These are phyloP conservation scores for Dimargaris cristalligena DNA, from an alignment of 192 early-diverging fungal genomes.

Conservation along the genomic window DNA sequence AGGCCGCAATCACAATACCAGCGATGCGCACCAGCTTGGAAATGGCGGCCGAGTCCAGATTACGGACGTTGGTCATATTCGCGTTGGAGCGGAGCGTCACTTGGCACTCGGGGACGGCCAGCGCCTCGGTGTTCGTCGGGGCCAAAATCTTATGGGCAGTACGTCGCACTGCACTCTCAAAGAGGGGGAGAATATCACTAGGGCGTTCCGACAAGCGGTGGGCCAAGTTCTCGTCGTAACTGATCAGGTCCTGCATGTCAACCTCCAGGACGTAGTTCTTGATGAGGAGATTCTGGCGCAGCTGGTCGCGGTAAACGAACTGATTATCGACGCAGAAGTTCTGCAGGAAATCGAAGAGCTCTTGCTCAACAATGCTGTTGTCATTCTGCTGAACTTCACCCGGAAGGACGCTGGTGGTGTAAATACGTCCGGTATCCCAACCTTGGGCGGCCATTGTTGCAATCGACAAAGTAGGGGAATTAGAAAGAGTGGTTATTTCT, in stretches of 20 bases:
- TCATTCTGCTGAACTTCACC: slow-evolving; percentile 37
- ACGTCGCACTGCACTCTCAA: slow-evolving; percentile 71
- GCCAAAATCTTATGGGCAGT: slow-evolving; percentile 57
- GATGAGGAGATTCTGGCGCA: slow-evolving; percentile 63
- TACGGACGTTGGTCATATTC: slow-evolving; percentile 75
- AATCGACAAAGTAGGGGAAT: background rate
- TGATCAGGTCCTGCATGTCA: slow-evolving; percentile 68
- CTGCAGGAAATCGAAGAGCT: slow-evolving; percentile 68
- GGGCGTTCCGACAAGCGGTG: slow-evolving; percentile 65
- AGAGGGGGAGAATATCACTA: slow-evolving; percentile 63
- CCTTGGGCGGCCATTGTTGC: slow-evolving; percentile 37
- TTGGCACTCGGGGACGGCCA: slow-evolving; percentile 69
- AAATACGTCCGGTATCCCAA: slow-evolving; percentile 70
- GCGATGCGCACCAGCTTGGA: slow-evolving; percentile 86
- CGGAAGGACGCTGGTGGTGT: slow-evolving; percentile 47
- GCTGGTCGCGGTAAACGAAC: slow-evolving; percentile 85
- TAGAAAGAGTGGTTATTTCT: too few species aligned
- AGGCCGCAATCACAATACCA: slow-evolving; percentile 90
- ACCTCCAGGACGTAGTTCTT: slow-evolving; percentile 71
- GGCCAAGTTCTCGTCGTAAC: slow-evolving; percentile 69
- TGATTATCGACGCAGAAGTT: slow-evolving; percentile 71
- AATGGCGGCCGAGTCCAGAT: slow-evolving; percentile 69
- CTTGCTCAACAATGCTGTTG: slow-evolving; percentile 39
- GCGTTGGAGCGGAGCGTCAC: slow-evolving; percentile 74
- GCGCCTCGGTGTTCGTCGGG: slow-evolving; percentile 29